Base-by-base conservation (phyloP, 345 rosid species). In the Salix dunnii region DNA sequence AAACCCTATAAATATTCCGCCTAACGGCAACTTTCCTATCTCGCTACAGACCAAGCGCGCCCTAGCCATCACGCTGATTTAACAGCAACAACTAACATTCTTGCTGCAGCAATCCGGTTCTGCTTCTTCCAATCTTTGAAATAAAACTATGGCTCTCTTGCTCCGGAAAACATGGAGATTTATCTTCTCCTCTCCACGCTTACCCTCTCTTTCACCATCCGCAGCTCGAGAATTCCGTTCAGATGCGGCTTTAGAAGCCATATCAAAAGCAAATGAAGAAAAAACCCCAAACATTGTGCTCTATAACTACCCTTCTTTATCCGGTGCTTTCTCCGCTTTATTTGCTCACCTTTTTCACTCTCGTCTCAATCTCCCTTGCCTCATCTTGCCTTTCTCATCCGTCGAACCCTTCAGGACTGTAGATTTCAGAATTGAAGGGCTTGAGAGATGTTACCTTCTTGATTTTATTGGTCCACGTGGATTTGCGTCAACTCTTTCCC, bases 221-320 rank as follows among this genome's bases (percentile, higher is more conserved):
- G 55, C 85, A 68, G 61, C 23, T n/a, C 49, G 88, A 65, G 69
- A 83, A 63, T 95, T 89, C 42, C 90, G 99, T 71, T 93, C 97
- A n/a, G 89, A 88, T 76, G 92, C 95, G 9, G 98, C 97, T 10
- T 78, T 92, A 27, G 90, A 89, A 83, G 93, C 95, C 53, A 81
- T 92, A 42, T 78, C 84, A 0, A 85, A 80, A 80, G 92, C 94
- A 6, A 65, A 80, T 3, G 93, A 88, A 77, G 90, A 89, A 78
- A 88, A 82, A 63, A 87, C 86, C 49, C 85, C 84, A 21, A 90
- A 85, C 71, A 58, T 91, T 68, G 91, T 85, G 3, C 87, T 91
- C 4, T 95, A 94, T 84, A 92, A 91, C 73, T 94, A 92, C 78
- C 97, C 99, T 1, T 94, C 97, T 0, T 88, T 89, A 84, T 88